Conservation (phyloP, 345 rosid species). For the Clausena lansium region DNA sequence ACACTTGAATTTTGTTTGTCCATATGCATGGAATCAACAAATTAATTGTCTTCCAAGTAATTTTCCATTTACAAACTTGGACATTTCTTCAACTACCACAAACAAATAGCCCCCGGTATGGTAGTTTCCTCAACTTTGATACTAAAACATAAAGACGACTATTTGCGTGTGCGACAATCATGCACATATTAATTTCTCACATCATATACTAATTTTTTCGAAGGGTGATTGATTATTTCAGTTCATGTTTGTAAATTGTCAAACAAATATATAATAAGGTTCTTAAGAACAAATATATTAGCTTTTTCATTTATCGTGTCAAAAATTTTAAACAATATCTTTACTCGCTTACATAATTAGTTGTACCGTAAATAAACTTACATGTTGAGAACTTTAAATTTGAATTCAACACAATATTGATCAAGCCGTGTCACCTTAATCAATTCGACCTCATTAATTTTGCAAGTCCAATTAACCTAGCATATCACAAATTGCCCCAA, state of each 20-base stretch:
- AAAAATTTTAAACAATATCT: too few species aligned
- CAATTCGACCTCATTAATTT: background rate
- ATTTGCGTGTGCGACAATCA: conserved; percentile 2
- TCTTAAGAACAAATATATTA: too few species aligned
- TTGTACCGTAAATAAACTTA: background rate
- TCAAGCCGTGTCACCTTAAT: background rate
- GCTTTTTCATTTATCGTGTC: too few species aligned
- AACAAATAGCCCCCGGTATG: background rate
- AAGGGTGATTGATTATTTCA: too few species aligned
- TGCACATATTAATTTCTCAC: too few species aligned
- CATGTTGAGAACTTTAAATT: background rate
- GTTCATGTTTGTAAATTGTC: too few species aligned
- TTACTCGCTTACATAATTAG: too few species aligned
- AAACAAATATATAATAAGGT: too few species aligned
- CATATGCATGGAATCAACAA: background rate
- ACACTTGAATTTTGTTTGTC: too few species aligned
- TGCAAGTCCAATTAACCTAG: background rate
- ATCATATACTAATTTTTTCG: too few species aligned
- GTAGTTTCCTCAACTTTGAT: background rate
- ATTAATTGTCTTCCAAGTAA: background rate
- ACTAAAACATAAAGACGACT: background rate
- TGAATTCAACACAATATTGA: background rate
- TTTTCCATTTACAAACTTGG: background rate
- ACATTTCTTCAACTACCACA: conserved; percentile 2
- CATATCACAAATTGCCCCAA: background rate